Conservation (phyloP, 1,284 basidiomycete genomes). For the Mycosarcoma maydis region DNA sequence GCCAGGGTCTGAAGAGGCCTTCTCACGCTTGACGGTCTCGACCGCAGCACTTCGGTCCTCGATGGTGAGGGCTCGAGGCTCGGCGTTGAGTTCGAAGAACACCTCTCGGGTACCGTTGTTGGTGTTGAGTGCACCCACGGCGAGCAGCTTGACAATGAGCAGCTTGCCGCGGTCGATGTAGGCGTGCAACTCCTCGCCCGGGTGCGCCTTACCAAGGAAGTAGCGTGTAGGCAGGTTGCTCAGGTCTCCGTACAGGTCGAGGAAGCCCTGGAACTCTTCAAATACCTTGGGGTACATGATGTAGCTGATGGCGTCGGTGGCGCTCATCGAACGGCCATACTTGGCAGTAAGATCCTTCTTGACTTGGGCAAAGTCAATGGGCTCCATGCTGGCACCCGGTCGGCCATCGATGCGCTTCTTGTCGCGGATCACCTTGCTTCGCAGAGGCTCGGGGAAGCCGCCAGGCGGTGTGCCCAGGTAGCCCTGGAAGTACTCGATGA, state of each 20-base stretch:
- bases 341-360: conserved; percentile 90
- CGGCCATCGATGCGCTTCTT: conserved; percentile 92
- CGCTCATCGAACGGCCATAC: conserved; percentile 90
- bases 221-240: conserved; percentile 85
- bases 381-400: conserved; percentile 85
- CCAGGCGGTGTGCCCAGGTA: conserved; percentile 81
- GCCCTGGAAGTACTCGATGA: conserved; percentile 73
- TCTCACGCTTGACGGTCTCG: conserved; percentile 88
- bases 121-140: conserved; percentile 90
- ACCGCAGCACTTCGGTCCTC: conserved; percentile 96
- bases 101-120: conserved; percentile 92
- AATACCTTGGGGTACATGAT: conserved; percentile 97
- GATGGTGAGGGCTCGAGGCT: conserved; percentile 71
- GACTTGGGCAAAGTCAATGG: conserved; percentile 94
- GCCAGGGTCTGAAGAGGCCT: conserved; percentile 89
- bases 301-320: conserved; percentile 86
- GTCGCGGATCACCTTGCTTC: conserved; percentile 89
- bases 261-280: conserved; percentile 93
- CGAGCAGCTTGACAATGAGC: conserved; percentile 93
- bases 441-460: conserved; percentile 97
- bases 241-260: conserved; percentile 94
- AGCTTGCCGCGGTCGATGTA: conserved; percentile 95
- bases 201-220: conserved; percentile 91
- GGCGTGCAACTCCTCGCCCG: conserved; percentile 95
- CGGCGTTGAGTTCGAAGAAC: conserved; percentile 81